Evolutionary conservation across 106 monocot genomes (phyloP).

Genomic region (Platanthera zijinensis): DNA sequence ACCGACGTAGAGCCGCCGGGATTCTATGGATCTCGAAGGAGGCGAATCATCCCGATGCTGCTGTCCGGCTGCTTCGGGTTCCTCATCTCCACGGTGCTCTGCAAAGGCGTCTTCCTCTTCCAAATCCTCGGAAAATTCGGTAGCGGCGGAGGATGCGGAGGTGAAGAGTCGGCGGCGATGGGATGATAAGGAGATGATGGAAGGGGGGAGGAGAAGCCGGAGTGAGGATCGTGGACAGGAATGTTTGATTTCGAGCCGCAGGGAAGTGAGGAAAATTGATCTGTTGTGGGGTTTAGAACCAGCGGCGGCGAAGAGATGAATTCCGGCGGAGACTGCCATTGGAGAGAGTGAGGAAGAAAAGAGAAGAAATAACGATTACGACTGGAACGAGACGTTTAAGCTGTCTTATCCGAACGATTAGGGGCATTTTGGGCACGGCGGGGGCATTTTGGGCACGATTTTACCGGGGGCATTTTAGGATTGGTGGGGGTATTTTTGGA

Average conservation of each 20-base stretch:
- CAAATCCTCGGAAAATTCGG: neutral
- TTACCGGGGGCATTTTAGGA: no score
- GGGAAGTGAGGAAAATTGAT: neutral
- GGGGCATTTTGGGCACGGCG: no score
- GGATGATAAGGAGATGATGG: neutral
- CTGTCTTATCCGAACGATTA: no score
- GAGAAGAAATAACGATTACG: no score
- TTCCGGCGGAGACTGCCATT: neutral
- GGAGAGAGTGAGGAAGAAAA: neutral
- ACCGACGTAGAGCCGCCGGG: slow-evolving; percentile 76
- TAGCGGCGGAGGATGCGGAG: neutral
- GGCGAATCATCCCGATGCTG: neutral
- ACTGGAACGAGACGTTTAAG: no score
- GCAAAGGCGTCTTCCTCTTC: neutral
- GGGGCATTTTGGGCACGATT: no score
- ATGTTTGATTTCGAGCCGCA: neutral
- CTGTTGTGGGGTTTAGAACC: neutral
- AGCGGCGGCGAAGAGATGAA: neutral
- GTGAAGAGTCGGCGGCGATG: neutral
- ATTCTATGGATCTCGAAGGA: slow-evolving; percentile 5
- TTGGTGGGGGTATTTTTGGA: no score
- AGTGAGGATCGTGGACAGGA: neutral
- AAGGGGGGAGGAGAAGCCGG: neutral
- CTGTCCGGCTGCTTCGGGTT: neutral
- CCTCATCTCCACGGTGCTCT: neutral